phyloP scores from a whole-genome alignment of 148 eudicot species.

The Camellia lanceoleosa region DNA sequence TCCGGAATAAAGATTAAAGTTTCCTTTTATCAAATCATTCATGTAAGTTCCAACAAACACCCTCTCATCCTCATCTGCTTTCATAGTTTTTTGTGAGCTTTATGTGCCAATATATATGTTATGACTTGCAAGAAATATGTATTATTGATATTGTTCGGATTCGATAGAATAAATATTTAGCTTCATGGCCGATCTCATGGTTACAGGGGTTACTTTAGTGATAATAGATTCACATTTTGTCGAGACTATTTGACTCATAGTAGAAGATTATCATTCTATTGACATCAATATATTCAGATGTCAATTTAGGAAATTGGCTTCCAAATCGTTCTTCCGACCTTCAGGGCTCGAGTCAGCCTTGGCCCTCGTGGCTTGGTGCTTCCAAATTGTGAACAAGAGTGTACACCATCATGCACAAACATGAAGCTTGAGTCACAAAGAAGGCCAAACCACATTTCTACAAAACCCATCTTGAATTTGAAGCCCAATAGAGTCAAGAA shows the following conservation, averaged over 20 bases:
- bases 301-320: slow-evolving; percentile 22
- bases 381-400: slow-evolving; percentile 42
- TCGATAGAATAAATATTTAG: neutral
- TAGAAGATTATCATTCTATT: slow-evolving; percentile 9
- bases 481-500: slow-evolving; percentile 34
- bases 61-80: slow-evolving; percentile 8
- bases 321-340: slow-evolving; percentile 14
- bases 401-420: slow-evolving; percentile 40
- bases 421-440: slow-evolving; percentile 46
- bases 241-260: slow-evolving; percentile 1
- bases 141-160: neutral
- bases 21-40: neutral
- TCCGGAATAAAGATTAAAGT: slow-evolving; percentile 4
- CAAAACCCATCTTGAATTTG: slow-evolving; percentile 30
- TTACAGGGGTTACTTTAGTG: neutral
- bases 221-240: neutral
- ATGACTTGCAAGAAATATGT: neutral
- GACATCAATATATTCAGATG: neutral
- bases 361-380: slow-evolving; percentile 43
- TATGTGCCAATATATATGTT: slow-evolving; percentile 7
- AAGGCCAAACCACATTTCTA: slow-evolving; percentile 53
- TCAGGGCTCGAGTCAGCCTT: slow-evolving; percentile 33
- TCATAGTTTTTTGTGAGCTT: slow-evolving; percentile 1
- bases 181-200: neutral
- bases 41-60: slow-evolving; percentile 12